Evolutionary conservation across 2,329 filamentous ascomycete genomes (phyloP), one percentile per base, ranked within the genome.

Genomic region (Ascocoryne sarcoides): DNA sequence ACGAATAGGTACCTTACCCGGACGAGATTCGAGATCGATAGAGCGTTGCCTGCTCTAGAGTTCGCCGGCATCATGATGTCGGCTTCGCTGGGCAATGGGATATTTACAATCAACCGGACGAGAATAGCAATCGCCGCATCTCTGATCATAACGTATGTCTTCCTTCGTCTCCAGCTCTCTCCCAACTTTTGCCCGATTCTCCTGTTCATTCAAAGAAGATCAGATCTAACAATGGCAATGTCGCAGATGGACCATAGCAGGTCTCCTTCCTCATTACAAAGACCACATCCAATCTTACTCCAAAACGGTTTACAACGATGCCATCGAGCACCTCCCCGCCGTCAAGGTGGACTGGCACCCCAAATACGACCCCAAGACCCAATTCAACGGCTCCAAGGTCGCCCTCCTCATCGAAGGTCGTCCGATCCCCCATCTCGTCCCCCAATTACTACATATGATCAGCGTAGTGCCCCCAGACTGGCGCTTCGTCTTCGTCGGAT

Each of bases 381-480:
- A 55, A 46, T 59, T 54, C 46, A 72, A 75, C 50, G 52, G 61
- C 14, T 67, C 69, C 39, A 57, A 57, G 53, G 62, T 76, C 32
- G 73, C 71, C 23, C 64, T 77, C 9, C 63, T 77, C 17, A 67
- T 77, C 45, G 73, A 76, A 55, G 68, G 67, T 54, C 67, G 73
- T 1, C 55, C 68, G 2, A 61, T 64, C 23, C 63, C 70, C 3
- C 60, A 68, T 47, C 65, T 76, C 32, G 71, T 70, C 2, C 71
- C 73, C 2, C 61, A 74, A 38, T 59, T 75, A 55, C 63, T 75
- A 18, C 72, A 76, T 55, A 73, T 75, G 60, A 74, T 74, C 44
- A 61, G 67, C 2, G 69, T 75, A 15, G 66, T 75, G 2, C 72
- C 72, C 3, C 66, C 69, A 5, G 71, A 75, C 51, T 75, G 71